Evolutionary conservation across 2,329 filamentous ascomycete species (phyloP).

Genomic region (Fusarium caatingaense): DNA sequence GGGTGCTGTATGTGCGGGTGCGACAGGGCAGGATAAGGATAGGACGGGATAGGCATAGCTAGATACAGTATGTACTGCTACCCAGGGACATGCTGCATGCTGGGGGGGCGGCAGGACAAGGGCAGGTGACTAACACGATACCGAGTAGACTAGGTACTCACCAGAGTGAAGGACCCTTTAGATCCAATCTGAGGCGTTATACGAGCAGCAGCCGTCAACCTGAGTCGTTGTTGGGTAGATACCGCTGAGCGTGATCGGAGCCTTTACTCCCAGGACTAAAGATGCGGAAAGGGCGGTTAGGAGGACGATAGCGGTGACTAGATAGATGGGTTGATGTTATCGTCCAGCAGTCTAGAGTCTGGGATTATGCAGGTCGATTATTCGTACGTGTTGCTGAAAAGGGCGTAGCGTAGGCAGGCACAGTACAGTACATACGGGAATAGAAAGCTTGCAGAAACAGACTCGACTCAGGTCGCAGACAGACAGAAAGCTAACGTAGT

Average conservation of each 20-base stretch:
- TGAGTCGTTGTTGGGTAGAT: slow-evolving; percentile 23
- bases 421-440: slow-evolving; percentile 17
- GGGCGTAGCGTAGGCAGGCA: slow-evolving; percentile 17
- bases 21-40: slow-evolving; percentile 36
- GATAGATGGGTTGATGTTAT: slow-evolving; percentile 40
- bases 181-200: slow-evolving; percentile 37
- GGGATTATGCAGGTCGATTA: slow-evolving; percentile 43
- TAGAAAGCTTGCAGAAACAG: slow-evolving; percentile 13
- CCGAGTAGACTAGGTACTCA: neutral
- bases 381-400: slow-evolving; percentile 37
- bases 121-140: slow-evolving; percentile 47
- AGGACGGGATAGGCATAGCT: slow-evolving; percentile 33
- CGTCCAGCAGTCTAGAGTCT: slow-evolving; percentile 27
- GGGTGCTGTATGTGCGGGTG: slow-evolving; percentile 29
- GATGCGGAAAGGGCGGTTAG: slow-evolving; percentile 38
- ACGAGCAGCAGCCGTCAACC: slow-evolving; percentile 38
- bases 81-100: neutral
- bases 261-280: slow-evolving; percentile 6
- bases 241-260: slow-evolving; percentile 42
- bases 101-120: slow-evolving; percentile 28
- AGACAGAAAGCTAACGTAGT: slow-evolving; percentile 11
- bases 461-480: slow-evolving; percentile 1
- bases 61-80: slow-evolving; percentile 16
- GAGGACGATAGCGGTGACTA: slow-evolving; percentile 37
- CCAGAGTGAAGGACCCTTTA: slow-evolving; percentile 20